Evolutionary conservation across 2,329 filamentous ascomycete genomes (phyloP).

Genomic region (Ascochyta pisi): DNA sequence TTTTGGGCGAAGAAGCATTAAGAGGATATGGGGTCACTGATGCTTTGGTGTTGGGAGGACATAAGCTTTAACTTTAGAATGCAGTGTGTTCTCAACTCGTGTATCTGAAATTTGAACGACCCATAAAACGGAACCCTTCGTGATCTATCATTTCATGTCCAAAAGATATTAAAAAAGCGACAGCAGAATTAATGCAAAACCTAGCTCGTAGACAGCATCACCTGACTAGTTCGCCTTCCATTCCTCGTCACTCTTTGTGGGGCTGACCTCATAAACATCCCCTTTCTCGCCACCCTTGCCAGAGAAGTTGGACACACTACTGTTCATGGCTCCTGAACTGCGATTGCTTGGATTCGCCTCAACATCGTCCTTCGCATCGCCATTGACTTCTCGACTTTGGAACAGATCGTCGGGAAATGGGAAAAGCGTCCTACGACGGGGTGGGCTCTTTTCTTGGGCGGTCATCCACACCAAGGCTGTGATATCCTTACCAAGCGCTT

Average conservation of each 20-base stretch:
- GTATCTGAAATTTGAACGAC: not conserved
- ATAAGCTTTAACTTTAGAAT: no score
- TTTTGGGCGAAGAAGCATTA: slow-evolving; percentile 21
- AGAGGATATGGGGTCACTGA: not conserved
- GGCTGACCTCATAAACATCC: not conserved
- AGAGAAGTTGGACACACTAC: not conserved
- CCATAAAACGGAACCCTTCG: not conserved
- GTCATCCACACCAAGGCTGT: slow-evolving; percentile 47
- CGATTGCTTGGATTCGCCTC: slow-evolving; percentile 12
- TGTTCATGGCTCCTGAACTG: not conserved
- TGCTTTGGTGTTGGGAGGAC: not conserved
- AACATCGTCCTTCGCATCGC: slow-evolving; percentile 9
- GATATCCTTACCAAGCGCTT: slow-evolving; percentile 50
- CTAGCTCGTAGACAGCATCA: not conserved
- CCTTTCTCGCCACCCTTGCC: not conserved
- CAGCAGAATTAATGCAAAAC: not conserved
- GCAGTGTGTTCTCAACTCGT: no score
- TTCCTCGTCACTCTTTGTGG: not conserved
- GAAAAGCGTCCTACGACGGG: slow-evolving; percentile 41
- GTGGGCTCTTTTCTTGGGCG: slow-evolving; percentile 45
- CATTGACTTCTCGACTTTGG: slow-evolving; percentile 18
- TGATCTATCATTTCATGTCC: not conserved
- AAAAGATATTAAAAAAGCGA: no score
- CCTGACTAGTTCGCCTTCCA: not conserved
- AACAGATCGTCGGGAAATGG: slow-evolving; percentile 38